A percentile compares a stretch with the other conserved stretches of the same genome.
phyloP scores from a whole-genome alignment of 805 yeast genomes.

The Wickerhamiella lipophila region DNA sequence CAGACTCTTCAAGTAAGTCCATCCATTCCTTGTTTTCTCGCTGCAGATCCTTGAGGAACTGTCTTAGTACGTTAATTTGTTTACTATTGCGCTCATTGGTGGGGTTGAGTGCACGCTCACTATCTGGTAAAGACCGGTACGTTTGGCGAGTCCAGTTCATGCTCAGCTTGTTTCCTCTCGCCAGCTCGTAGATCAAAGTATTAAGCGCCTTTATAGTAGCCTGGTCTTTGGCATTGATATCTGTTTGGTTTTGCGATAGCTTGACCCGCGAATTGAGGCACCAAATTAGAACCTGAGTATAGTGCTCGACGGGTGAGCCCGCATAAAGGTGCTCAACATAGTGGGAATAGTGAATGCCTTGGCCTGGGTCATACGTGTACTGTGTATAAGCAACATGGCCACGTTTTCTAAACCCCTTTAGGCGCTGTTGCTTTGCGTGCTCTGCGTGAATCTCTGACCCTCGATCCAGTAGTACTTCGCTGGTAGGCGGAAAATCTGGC shows the following conservation, averaged over 20 bases:
- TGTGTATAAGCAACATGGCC: constrained; percentile 2
- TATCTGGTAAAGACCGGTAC: not conserved
- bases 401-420: not conserved
- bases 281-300: constrained; percentile 11
- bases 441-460: not conserved
- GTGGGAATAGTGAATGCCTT: not conserved
- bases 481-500: not conserved
- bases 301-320: constrained; percentile 7
- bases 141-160: constrained; percentile 8
- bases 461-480: not conserved
- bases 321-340: not conserved
- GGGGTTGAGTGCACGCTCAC: constrained; percentile 5
- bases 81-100: not conserved
- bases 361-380: not conserved
- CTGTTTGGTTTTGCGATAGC: not conserved
- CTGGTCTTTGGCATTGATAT: not conserved
- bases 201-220: not conserved
- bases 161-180: not conserved
- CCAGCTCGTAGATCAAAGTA: not conserved
- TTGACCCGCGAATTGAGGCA: constrained; percentile 1
- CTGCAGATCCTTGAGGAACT: not conserved
- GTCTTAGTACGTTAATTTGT: not conserved
- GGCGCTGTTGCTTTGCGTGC: not conserved
- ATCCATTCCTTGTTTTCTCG: not conserved
- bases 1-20: not conserved